Evolutionary conservation across 495 filamentous ascomycete genomes (phyloP).

Genomic region (Aspergillus panamensis): DNA sequence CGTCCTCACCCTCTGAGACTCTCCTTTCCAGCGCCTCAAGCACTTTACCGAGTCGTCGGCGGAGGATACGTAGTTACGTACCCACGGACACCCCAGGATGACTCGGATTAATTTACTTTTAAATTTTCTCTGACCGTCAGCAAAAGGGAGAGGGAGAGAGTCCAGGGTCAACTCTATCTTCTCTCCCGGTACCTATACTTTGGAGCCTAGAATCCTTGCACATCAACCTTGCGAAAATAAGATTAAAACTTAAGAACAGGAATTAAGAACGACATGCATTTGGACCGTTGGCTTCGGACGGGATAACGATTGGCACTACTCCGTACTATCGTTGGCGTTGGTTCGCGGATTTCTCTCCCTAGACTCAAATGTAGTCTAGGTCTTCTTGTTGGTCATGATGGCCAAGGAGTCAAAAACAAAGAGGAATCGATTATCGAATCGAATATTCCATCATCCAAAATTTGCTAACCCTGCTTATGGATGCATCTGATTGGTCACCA

Average conservation of each 20-base stretch:
- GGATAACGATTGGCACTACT: not conserved
- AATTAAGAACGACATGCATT: slow-evolving; percentile 9
- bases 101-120: not conserved
- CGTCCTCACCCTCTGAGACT: not conserved
- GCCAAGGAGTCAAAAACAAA: not conserved
- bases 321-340: not conserved
- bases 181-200: not conserved
- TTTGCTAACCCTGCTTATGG: not conserved
- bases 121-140: not conserved
- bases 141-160: not conserved
- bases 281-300: slow-evolving; percentile 13
- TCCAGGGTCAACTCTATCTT: not conserved
- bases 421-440: not conserved
- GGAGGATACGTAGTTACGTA: too few species aligned
- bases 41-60: too few species aligned
- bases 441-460: not conserved
- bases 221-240: not conserved
- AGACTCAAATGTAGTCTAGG: too few species aligned
- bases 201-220: not conserved
- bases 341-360: not conserved
- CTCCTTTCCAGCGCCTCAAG: not conserved
- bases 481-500: slow-evolving; percentile 5
- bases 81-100: too few species aligned
- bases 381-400: too few species aligned
- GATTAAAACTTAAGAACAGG: not conserved